phyloP scores from a whole-genome alignment of 1,284 basidiomycete genomes.

The Irpex lacteus region DNA sequence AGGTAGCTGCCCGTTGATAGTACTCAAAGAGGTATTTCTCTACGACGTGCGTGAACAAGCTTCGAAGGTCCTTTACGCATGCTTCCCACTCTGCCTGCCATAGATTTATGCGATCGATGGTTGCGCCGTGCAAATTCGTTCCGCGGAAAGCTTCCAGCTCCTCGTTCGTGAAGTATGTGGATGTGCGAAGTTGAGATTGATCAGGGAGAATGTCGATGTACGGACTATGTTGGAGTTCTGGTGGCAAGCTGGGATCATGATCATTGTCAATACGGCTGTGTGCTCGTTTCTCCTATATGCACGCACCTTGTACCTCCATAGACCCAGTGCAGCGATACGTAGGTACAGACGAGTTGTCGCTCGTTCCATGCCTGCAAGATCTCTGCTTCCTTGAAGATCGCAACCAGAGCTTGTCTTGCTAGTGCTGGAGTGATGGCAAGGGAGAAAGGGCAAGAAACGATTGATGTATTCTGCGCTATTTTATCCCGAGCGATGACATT shows the following conservation, averaged over 20 bases:
- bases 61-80: conserved; percentile 42
- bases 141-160: conserved; percentile 71
- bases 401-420: conserved; percentile 41
- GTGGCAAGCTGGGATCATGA: conserved; percentile 10
- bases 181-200: conserved; percentile 57
- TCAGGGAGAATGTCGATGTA: conserved; percentile 72
- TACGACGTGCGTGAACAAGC: conserved; percentile 41
- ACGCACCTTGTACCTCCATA: conserved; percentile 29
- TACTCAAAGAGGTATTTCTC: conserved; percentile 65
- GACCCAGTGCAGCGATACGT: conserved; percentile 74
- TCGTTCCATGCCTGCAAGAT: conserved; percentile 48
- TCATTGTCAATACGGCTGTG: conserved; percentile 1
- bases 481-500: conserved; percentile 50
- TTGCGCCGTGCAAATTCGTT: conserved; percentile 77
- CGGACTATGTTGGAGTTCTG: conserved; percentile 46
- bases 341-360: conserved; percentile 70
- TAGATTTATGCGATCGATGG: conserved; percentile 54
- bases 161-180: conserved; percentile 62
- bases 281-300: neutral
- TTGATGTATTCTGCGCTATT: conserved; percentile 48
- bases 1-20: conserved; percentile 70
- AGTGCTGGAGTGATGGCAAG: conserved; percentile 65
- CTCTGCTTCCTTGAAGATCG: conserved; percentile 33
- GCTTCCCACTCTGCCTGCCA: conserved; percentile 61
- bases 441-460: conserved; percentile 75